phyloP scores from a whole-genome alignment of 1,284 basidiomycete genomes.

The Hemileia vastatrix region DNA sequence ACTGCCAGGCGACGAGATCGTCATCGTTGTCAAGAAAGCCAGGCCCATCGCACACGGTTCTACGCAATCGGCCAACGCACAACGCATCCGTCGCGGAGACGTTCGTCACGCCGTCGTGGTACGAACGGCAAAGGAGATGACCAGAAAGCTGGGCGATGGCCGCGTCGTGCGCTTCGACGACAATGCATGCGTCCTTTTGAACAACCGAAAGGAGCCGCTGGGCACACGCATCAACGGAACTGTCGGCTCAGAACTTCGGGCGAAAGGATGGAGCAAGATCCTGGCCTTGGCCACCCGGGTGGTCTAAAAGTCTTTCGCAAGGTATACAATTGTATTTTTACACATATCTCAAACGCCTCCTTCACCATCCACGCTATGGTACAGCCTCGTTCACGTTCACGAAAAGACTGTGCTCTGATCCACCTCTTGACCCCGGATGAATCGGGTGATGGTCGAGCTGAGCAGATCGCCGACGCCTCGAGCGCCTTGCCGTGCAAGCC shows the following conservation, averaged over 20 bases:
- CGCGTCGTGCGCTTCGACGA: conserved; percentile 84
- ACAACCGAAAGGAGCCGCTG: conserved; percentile 92
- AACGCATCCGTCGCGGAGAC: conserved; percentile 68
- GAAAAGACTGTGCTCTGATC: no score
- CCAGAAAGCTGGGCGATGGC: conserved; percentile 78
- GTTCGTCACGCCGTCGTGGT: conserved; percentile 91
- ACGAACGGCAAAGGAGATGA: conserved; percentile 69
- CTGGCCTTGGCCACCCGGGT: conserved; percentile 81
- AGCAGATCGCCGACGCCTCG: no score
- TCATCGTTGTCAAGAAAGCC: conserved; percentile 87
- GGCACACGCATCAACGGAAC: conserved; percentile 89
- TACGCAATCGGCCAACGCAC: conserved; percentile 49
- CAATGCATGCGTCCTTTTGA: conserved; percentile 88
- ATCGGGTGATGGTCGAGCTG: no score
- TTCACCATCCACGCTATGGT: no score
- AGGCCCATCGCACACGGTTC: conserved; percentile 57
- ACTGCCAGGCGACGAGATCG: conserved; percentile 85
- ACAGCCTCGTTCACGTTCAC: no score
- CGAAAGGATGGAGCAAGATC: conserved; percentile 92
- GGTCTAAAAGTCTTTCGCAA: no score
- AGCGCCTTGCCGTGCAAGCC: no score
- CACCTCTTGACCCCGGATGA: no score
- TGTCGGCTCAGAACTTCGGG: conserved; percentile 76
- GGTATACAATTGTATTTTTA: no score
- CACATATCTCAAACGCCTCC: no score